phyloP scores from a whole-genome alignment of 805 yeast genomes.

The Candida caryicola region DNA sequence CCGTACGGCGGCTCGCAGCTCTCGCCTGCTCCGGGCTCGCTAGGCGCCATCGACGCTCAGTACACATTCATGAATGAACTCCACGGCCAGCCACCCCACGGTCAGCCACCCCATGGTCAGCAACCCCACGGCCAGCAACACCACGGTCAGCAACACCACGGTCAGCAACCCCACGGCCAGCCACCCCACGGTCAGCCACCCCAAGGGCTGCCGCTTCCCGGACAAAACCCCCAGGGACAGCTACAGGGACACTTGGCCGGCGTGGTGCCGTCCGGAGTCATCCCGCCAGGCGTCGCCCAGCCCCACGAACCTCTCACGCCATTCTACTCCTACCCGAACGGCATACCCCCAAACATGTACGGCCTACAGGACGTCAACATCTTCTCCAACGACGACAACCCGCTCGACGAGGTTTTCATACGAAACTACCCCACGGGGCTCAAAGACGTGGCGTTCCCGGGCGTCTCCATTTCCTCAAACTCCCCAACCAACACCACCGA shows the following conservation, averaged over 20 bases:
- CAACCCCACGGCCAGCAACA: background rate
- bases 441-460: background rate
- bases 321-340: background rate
- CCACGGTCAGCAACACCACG: background rate
- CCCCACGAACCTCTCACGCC: background rate
- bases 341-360: conserved; percentile 10
- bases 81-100: background rate
- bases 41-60: background rate
- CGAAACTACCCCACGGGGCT: conserved; percentile 8
- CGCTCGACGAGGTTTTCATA: conserved; percentile 35
- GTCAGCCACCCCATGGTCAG: background rate
- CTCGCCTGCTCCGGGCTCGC: conserved; percentile 3
- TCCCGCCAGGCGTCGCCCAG: too few relatives aligned
- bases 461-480: conserved; percentile 6
- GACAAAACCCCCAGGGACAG: too few relatives aligned
- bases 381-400: conserved; percentile 36
- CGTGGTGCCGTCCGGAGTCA: too few relatives aligned
- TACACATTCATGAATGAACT: background rate
- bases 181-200: background rate
- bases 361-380: conserved; percentile 38
- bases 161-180: background rate
- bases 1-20: conserved; percentile 14
- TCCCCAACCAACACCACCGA: conserved; percentile 35
- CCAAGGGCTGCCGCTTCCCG: background rate
- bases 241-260: too few relatives aligned